Conservation (phyloP, 2,329 filamentous ascomycete genomes). For the Colletotrichum filicis region DNA sequence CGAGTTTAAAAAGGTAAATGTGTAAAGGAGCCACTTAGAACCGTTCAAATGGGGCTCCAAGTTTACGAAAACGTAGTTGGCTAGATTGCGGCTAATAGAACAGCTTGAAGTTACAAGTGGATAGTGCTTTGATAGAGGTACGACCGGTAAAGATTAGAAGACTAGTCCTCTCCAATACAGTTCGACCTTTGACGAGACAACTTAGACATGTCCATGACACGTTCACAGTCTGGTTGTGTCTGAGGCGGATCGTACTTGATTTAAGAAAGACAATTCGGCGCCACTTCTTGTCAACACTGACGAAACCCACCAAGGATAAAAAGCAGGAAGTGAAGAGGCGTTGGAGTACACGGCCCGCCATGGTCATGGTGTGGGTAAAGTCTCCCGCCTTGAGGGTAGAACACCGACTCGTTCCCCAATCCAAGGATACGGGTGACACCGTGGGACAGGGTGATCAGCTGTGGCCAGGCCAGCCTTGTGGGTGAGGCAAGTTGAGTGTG, state of each 20-base stretch:
- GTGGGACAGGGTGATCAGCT: neutral
- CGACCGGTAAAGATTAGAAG: neutral
- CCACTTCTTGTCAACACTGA: neutral
- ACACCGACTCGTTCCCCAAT: neutral
- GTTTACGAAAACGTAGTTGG: neutral
- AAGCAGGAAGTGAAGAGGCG: neutral
- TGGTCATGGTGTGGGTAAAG: neutral
- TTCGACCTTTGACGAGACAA: neutral
- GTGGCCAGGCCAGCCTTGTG: neutral
- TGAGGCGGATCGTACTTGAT: constrained; percentile 1
- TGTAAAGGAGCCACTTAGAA: neutral
- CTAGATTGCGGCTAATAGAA: neutral
- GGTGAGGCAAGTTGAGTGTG: neutral
- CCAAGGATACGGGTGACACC: constrained; percentile 8
- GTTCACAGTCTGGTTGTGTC: neutral
- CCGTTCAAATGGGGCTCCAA: neutral
- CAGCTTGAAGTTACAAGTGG: neutral
- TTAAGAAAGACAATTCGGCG: neutral
- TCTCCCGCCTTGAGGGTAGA: neutral
- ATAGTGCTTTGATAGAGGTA: neutral
- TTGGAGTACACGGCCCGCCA: neutral
- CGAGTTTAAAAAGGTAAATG: neutral
- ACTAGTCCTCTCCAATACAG: neutral
- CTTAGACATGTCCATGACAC: neutral
- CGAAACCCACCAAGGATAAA: neutral